These are phyloP conservation scores for Vicia villosa DNA, from an alignment of 306 rosid genomes.

Conservation along the genomic window DNA sequence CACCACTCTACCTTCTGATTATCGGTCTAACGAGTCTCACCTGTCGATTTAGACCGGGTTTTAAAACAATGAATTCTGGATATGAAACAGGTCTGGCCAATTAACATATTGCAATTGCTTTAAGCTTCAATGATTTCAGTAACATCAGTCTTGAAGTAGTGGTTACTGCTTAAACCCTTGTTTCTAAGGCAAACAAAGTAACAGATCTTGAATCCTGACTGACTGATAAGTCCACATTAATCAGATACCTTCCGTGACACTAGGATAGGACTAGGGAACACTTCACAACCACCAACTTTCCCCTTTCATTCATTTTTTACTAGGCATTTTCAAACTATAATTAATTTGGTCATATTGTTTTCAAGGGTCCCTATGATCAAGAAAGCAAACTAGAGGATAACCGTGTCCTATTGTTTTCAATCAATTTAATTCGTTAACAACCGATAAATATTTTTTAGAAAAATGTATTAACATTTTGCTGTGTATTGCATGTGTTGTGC, in stretches of 20 bases:
- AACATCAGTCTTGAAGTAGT: constrained; percentile 9
- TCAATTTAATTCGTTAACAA: not conserved
- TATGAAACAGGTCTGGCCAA: not conserved
- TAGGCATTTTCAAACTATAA: too few relatives aligned
- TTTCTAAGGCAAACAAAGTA: not conserved
- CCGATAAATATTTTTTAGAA: constrained; percentile 26
- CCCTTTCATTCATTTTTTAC: not conserved
- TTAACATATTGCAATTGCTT: constrained; percentile 3
- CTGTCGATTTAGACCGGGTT: too few relatives aligned
- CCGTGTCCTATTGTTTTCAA: not conserved
- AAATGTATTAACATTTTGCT: too few relatives aligned
- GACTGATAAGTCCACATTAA: constrained; percentile 20
- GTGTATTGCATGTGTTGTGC: constrained; percentile 9
- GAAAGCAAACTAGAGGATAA: not conserved
- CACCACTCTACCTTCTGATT: too few relatives aligned
- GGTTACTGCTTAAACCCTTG: constrained; percentile 1
- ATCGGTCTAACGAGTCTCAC: too few relatives aligned
- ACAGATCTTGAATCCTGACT: not conserved
- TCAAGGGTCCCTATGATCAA: not conserved
- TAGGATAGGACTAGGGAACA: not conserved
- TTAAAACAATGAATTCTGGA: too few relatives aligned
- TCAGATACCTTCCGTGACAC: constrained; percentile 27
- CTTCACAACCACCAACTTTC: not conserved
- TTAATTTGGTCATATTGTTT: not conserved
- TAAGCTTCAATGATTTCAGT: not conserved